A percentile compares a stretch with the other conserved stretches of the same genome.
Evolutionary conservation across 345 rosid genomes (phyloP).

Genomic region (Rubroshorea leprosula): DNA sequence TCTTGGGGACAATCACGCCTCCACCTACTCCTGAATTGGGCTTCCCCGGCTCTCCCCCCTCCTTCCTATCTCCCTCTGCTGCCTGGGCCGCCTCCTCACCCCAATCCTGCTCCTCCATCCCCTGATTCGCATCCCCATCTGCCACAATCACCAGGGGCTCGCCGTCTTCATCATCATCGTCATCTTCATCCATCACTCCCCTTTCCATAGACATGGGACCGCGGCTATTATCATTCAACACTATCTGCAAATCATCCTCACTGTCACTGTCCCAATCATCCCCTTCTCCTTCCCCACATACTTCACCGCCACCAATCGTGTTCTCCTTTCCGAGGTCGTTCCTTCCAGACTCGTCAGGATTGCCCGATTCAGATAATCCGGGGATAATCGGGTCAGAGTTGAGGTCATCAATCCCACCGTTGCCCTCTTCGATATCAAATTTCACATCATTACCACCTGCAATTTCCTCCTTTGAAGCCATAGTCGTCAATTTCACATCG

Average conservation of each 20-base stretch:
- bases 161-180: slow-evolving; percentile 68
- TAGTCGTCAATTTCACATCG: slow-evolving; percentile 18
- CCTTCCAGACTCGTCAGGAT: slow-evolving; percentile 7
- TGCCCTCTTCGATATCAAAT: slow-evolving; percentile 81
- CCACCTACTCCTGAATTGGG: slow-evolving; percentile 36
- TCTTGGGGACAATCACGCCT: slow-evolving; percentile 5
- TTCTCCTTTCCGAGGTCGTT: slow-evolving; percentile 16
- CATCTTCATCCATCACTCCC: slow-evolving; percentile 44
- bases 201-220: slow-evolving; percentile 48
- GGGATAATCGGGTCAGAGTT: slow-evolving; percentile 44
- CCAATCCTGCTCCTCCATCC: slow-evolving; percentile 65
- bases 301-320: slow-evolving; percentile 15
- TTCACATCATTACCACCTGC: slow-evolving; percentile 34
- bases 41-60: slow-evolving; percentile 49
- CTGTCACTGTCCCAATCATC: slow-evolving; percentile 94
- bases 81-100: slow-evolving; percentile 53
- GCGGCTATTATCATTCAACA: slow-evolving; percentile 67
- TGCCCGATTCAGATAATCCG: slow-evolving; percentile 35
- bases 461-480: slow-evolving; percentile 12
- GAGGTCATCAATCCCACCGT: slow-evolving; percentile 28
- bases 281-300: slow-evolving; percentile 27
- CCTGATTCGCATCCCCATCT: slow-evolving; percentile 50
- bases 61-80: slow-evolving; percentile 33
- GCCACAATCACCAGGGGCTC: slow-evolving; percentile 70
- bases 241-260: slow-evolving; percentile 92